A percentile compares a stretch with the other conserved stretches of the same genome.
phyloP scores from a whole-genome alignment of 1,284 basidiomycete species.

The Sphagnurus paluster region DNA sequence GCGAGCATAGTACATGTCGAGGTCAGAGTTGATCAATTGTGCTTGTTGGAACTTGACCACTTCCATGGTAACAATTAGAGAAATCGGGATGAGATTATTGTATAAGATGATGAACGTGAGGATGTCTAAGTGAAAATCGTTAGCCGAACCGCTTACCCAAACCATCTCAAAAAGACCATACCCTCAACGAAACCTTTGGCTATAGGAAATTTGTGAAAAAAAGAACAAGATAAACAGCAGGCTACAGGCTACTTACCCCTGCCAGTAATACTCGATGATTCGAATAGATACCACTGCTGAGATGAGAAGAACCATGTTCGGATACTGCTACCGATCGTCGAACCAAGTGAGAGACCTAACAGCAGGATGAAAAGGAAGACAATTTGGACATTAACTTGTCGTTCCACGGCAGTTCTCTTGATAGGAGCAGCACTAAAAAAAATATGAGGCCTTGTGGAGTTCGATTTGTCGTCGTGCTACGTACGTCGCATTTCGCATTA shows the following conservation, averaged over 20 bases:
- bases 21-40: conserved; percentile 94
- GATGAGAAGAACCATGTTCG: conserved; percentile 85
- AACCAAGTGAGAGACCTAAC: conserved; percentile 85
- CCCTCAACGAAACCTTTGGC: conserved; percentile 84
- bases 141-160: conserved; percentile 1
- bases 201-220: conserved; percentile 28
- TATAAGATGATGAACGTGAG: conserved; percentile 98
- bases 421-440: conserved; percentile 84
- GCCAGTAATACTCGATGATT: conserved; percentile 54
- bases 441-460: neutral
- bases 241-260: conserved; percentile 49
- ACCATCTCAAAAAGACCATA: conserved; percentile 26
- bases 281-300: conserved; percentile 83
- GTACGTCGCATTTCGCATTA: conserved; percentile 95
- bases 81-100: conserved; percentile 99
- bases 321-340: conserved; percentile 90
- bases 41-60: conserved; percentile 99
- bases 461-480: conserved; percentile 28
- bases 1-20: conserved; percentile 93
- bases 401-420: conserved; percentile 95
- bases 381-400: conserved; percentile 96
- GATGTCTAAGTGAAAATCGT: conserved; percentile 61
- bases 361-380: conserved; percentile 93
- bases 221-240: neutral
- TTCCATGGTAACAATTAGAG: conserved; percentile 99